These are phyloP conservation scores for Wickerhamiella australiensis DNA, from an alignment of 805 yeast species.

Conservation along the genomic window DNA sequence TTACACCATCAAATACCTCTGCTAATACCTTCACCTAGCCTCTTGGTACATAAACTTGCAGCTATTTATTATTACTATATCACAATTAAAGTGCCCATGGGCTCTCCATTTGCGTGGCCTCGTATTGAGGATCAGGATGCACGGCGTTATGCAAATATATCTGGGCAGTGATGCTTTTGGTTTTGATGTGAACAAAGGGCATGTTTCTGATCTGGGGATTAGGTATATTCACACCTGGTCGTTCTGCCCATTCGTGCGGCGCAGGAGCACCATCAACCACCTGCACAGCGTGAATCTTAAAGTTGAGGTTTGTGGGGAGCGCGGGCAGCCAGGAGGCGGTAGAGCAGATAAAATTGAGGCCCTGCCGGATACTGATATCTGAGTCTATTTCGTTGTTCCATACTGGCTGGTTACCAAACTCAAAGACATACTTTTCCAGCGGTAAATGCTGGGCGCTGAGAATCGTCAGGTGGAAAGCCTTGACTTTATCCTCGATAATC, in stretches of 20 bases:
- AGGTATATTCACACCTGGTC: not conserved
- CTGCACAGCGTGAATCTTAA: not conserved
- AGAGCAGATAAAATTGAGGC: not conserved
- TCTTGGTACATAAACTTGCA: too few species aligned
- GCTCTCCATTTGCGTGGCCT: not conserved
- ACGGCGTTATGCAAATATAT: not conserved
- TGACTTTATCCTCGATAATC: not conserved
- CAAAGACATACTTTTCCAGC: slow-evolving; percentile 1
- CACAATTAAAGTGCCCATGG: not conserved
- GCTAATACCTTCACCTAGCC: not conserved
- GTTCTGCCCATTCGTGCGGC: not conserved
- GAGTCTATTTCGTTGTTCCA: not conserved
- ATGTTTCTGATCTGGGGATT: not conserved
- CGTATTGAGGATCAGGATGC: not conserved
- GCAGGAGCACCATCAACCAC: not conserved
- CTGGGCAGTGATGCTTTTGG: not conserved
- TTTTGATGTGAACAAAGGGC: not conserved
- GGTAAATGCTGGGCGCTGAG: not conserved
- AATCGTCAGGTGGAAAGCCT: not conserved
- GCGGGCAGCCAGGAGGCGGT: not conserved
- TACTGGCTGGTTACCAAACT: not conserved
- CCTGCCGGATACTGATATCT: not conserved
- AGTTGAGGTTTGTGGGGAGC: not conserved
- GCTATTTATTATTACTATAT: not conserved
- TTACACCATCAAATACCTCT: not conserved